Evolutionary conservation across 1,139 yeast species (phyloP).

Genomic region (Groenewaldozyma auringiensis): DNA sequence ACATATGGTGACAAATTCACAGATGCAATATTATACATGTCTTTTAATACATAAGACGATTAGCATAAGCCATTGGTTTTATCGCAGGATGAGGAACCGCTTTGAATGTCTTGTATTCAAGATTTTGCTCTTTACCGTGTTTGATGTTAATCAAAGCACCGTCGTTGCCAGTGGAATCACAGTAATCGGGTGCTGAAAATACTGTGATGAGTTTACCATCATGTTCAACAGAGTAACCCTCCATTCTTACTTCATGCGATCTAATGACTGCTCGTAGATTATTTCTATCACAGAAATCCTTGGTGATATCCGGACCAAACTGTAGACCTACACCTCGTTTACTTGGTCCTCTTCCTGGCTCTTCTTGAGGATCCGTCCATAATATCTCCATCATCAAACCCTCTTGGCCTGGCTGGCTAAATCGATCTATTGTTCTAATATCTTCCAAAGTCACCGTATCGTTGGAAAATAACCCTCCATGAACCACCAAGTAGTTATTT

Average conservation of each 20-base stretch:
- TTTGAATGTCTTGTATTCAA: conserved; percentile 52
- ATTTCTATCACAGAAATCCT: conserved; percentile 63
- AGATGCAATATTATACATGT: conserved; percentile 1
- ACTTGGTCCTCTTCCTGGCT: conserved; percentile 73
- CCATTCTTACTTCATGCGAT: conserved; percentile 92
- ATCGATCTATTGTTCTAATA: conserved; percentile 62
- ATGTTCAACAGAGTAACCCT: conserved; percentile 84
- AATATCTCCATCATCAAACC: conserved; percentile 94
- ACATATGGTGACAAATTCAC: too few species aligned
- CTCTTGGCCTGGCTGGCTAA: conserved; percentile 76
- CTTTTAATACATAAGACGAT: conserved; percentile 30
- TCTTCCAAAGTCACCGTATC: conserved; percentile 67
- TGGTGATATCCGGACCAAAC: conserved; percentile 94
- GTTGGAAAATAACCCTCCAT: conserved; percentile 88
- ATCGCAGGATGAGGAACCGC: conserved; percentile 89
- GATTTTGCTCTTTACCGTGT: conserved; percentile 41
- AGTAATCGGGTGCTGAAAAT: conserved; percentile 95
- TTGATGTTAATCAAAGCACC: conserved; percentile 78
- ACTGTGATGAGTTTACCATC: conserved; percentile 81
- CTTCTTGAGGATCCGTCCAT: conserved; percentile 94
- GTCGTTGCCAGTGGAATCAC: conserved; percentile 82
- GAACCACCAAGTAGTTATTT: conserved; percentile 74
- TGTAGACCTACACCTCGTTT: conserved; percentile 94
- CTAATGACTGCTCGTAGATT: conserved; percentile 73
- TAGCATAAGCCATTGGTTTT: conserved; percentile 91